Evolutionary conservation across 2,329 filamentous ascomycete genomes (phyloP), one percentile per base, ranked within the genome.

Genomic region (Diplocarpon mali): DNA sequence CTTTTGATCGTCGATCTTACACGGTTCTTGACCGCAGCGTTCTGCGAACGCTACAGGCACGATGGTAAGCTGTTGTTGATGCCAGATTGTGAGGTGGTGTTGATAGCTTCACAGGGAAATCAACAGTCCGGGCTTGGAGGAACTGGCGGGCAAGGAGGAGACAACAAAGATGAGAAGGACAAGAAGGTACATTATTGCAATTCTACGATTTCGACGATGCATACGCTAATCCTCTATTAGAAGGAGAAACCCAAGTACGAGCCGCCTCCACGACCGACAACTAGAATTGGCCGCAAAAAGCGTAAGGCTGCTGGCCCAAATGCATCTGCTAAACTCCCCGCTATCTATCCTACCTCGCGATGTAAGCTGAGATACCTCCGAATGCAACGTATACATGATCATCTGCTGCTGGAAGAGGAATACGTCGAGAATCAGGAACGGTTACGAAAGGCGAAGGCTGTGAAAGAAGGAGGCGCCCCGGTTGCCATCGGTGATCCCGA

Each of bases 231-330:
- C n/a, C 20, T 27, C 41, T 31, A 16, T 47, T 61, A 95, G 90
- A 96, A 98, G 77, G 90, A 98, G 53, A 98, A 98, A 82, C 92
- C 92, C 64, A 96, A 95, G 84, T 98, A 98, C 74, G 92, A 98
- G 69, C 92, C 92, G 54, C 92, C 92, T 57, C 92, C 92, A 67
- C 83, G 90, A 62, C 92, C 92, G 52, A 98, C 92, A 51, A 96
- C 92, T 55, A 86, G 92, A 65, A 83, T 98, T 64, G 92, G 92
- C 50, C 86, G 90, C 62, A 95, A 93, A 83, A 98, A 98, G 85
- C 90, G 89, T 76, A 95, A 86, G 81, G 78, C 80, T 40, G 88
- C 84, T 48, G 92, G 92, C 42, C 88, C 87, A 52, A 95, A 90
- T 66, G 89, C 92, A 41, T 86, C 92, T 14, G 87, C 90, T 47